phyloP scores from a whole-genome alignment of 225 moss, liverwort and hornwort genomes.

The Neckera pumila region DNA sequence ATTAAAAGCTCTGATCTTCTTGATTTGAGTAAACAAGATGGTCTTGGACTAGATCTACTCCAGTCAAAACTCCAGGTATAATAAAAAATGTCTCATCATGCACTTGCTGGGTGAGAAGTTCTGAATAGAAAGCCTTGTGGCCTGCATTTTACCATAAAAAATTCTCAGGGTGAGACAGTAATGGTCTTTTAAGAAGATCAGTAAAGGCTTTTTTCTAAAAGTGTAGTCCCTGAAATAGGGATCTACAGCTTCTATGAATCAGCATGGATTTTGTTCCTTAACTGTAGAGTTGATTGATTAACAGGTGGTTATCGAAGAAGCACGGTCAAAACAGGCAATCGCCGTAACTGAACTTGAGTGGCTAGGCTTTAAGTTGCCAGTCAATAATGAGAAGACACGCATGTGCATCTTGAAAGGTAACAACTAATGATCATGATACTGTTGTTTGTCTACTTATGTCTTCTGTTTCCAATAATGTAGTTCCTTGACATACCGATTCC shows the following conservation, averaged over 20 bases:
- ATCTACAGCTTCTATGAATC: background rate
- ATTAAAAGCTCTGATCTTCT: constrained; percentile 65
- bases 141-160: background rate
- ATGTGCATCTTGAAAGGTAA: constrained; percentile 88
- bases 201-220: background rate
- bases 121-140: background rate
- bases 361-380: constrained; percentile 76
- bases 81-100: background rate
- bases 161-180: background rate
- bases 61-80: constrained; percentile 91
- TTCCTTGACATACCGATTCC: background rate
- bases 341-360: constrained; percentile 88
- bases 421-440: background rate
- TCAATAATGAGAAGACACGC: constrained; percentile 86
- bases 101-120: background rate
- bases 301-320: constrained; percentile 93
- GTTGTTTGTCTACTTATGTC: background rate
- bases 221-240: background rate
- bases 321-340: constrained; percentile 73
- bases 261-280: background rate
- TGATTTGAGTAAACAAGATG: constrained; percentile 87
- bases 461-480: background rate
- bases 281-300: background rate
- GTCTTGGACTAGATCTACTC: constrained; percentile 71
- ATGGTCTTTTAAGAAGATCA: background rate